Percentiles rank a stretch among this genome's conserved stretches.
phyloP scores from a whole-genome alignment of 176 grass and related monocot genomes.

The Oryza brachyantha region DNA sequence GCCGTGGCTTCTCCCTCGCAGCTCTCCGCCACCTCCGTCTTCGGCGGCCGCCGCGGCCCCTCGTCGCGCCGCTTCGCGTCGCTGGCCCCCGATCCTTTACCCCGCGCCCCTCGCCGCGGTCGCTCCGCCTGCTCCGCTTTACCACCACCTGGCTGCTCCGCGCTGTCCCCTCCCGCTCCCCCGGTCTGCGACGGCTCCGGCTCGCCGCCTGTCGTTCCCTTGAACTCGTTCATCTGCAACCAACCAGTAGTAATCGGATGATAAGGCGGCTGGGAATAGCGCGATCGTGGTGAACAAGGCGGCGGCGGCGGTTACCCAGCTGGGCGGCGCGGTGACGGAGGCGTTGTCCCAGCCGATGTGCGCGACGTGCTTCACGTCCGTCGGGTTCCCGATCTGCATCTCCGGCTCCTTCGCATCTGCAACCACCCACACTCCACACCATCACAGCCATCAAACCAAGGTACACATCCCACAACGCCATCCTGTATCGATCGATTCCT shows the following conservation, averaged over 20 bases:
- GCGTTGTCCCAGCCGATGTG: conserved; percentile 88
- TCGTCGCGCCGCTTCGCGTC: conserved; percentile 16
- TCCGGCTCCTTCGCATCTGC: conserved; percentile 69
- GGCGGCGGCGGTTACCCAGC: conserved; percentile 45
- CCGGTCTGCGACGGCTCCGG: conserved; percentile 13
- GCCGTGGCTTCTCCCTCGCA: conserved; percentile 33
- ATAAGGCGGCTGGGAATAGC: no score
- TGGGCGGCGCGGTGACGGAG: conserved; percentile 55
- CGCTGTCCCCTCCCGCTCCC: neutral
- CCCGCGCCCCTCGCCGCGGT: conserved; percentile 30
- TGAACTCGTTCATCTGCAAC: conserved; percentile 52
- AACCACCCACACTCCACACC: neutral
- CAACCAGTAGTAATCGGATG: no score
- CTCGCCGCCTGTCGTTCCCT: neutral
- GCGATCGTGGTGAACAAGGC: neutral
- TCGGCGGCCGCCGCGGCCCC: conserved; percentile 11
- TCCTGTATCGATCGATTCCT: neutral
- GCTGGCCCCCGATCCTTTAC: conserved; percentile 2
- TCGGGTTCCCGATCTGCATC: conserved; percentile 89
- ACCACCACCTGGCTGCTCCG: neutral
- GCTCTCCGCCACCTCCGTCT: conserved; percentile 26
- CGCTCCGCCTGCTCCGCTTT: conserved; percentile 31
- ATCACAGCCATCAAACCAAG: conserved; percentile 24
- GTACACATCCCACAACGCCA: conserved; percentile 1
- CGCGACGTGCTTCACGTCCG: conserved; percentile 96